Percentiles rank a stretch among this genome's conserved stretches.
These are phyloP conservation scores for Falciphora oryzae DNA, from an alignment of 2,329 filamentous ascomycete genomes.

Conservation along the genomic window DNA sequence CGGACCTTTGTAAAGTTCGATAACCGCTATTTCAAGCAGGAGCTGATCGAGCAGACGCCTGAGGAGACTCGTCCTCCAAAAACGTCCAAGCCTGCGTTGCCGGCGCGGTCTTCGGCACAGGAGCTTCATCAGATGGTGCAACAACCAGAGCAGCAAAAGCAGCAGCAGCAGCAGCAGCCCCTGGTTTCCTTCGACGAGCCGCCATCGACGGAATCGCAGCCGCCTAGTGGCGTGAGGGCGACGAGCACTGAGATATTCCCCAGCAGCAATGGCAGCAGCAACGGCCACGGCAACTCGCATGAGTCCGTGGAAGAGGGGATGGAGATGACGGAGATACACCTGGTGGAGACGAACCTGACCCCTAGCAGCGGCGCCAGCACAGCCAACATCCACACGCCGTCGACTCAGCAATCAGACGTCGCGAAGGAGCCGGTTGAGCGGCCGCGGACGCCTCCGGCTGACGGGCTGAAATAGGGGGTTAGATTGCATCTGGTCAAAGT, in stretches of 20 bases:
- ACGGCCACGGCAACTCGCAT: neutral
- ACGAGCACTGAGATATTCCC: conserved; percentile 5
- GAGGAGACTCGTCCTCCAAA: conserved; percentile 12
- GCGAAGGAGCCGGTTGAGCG: neutral
- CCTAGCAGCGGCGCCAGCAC: conserved; percentile 3
- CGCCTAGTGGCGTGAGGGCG: neutral
- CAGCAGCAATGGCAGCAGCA: neutral
- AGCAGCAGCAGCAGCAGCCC: neutral
- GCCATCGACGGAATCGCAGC: neutral
- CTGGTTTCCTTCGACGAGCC: conserved; percentile 5
- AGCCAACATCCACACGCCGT: neutral
- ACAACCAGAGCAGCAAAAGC: neutral
- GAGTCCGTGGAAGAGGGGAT: neutral
- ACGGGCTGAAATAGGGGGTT: too few species aligned
- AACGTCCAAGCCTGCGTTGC: conserved; percentile 2
- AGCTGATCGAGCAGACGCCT: conserved; percentile 22
- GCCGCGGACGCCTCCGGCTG: too few species aligned
- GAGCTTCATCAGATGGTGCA: neutral
- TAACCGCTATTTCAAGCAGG: conserved; percentile 29
- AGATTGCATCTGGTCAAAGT: neutral
- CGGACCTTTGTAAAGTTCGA: conserved; percentile 29
- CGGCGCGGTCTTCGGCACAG: neutral
- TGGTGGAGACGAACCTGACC: neutral
- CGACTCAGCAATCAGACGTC: neutral
- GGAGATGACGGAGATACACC: conserved; percentile 9